phyloP scores from a whole-genome alignment of 2,329 filamentous ascomycete species.

The Colletotrichum tofieldiae region DNA sequence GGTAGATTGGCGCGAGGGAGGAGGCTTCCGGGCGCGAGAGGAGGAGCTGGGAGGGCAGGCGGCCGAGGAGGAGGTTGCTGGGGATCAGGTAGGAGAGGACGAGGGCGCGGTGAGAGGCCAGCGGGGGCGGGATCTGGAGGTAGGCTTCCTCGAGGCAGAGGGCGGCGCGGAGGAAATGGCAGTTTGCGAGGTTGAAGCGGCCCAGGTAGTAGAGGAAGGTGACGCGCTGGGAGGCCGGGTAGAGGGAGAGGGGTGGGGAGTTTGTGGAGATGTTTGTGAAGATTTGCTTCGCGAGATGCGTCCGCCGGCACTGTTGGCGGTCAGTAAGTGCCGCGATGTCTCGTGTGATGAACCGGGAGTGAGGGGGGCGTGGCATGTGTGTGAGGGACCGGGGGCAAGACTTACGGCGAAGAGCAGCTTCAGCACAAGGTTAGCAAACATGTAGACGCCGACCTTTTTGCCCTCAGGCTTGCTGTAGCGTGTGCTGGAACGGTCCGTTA shows the following conservation, averaged over 20 bases:
- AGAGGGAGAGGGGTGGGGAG: conserved; percentile 85
- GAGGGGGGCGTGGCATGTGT: background rate
- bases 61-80: conserved; percentile 86
- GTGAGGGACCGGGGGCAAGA: conserved; percentile 29
- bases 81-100: conserved; percentile 90
- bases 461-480: conserved; percentile 81
- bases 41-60: conserved; percentile 80
- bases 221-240: conserved; percentile 88
- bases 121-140: conserved; percentile 73
- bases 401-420: conserved; percentile 87
- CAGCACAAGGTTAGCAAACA: conserved; percentile 91
- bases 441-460: conserved; percentile 90
- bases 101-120: conserved; percentile 81
- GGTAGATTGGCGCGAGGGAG: conserved; percentile 76
- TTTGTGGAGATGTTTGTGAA: conserved; percentile 90
- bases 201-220: conserved; percentile 97
- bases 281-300: conserved; percentile 87
- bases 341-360: background rate
- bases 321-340: conserved; percentile 10
- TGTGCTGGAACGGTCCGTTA: conserved; percentile 83
- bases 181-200: conserved; percentile 88
- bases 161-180: conserved; percentile 84
- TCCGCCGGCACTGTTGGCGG: conserved; percentile 78
- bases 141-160: conserved; percentile 86
- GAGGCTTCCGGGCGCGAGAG: conserved; percentile 80